These are phyloP conservation scores for Aaosphaeria arxii DNA, from an alignment of 2,329 filamentous ascomycete genomes.

Conservation along the genomic window DNA sequence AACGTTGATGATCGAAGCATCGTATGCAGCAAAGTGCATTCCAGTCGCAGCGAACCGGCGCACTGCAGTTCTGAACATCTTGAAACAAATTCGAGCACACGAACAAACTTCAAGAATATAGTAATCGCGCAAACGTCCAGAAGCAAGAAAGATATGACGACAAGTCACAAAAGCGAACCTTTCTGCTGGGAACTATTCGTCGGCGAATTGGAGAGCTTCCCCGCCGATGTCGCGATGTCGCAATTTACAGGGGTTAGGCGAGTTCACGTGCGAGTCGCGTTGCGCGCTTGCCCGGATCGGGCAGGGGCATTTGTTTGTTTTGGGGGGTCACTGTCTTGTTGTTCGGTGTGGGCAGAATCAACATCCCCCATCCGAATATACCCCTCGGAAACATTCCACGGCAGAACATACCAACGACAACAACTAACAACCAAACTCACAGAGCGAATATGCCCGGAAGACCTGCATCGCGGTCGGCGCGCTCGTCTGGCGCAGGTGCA, in stretches of 20 bases:
- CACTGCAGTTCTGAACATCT: constrained; percentile 68
- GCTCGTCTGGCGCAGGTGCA: constrained; percentile 32
- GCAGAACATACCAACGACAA: not conserved
- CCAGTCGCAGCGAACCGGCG: constrained; percentile 66
- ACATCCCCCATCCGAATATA: not conserved
- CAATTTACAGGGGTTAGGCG: not conserved
- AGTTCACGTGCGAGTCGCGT: not conserved
- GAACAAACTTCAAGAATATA: too few species aligned
- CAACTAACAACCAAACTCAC: not conserved
- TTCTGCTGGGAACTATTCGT: not conserved
- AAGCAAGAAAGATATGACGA: not conserved
- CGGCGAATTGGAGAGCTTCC: not conserved
- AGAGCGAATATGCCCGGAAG: constrained; percentile 44
- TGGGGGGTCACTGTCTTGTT: too few species aligned
- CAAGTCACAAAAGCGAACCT: not conserved
- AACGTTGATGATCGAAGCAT: constrained; percentile 61
- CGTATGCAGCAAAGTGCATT: constrained; percentile 46
- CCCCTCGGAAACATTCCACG: not conserved
- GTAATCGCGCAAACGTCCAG: not conserved
- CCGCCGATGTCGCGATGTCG: constrained; percentile 18
- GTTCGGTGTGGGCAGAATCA: not conserved
- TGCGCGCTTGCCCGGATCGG: not conserved
- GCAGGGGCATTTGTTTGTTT: too few species aligned
- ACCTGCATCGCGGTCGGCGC: constrained; percentile 42
- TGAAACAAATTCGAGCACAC: too few species aligned